Base-by-base conservation (phyloP, 1,284 basidiomycete species). In the Polyporus tsugae region DNA sequence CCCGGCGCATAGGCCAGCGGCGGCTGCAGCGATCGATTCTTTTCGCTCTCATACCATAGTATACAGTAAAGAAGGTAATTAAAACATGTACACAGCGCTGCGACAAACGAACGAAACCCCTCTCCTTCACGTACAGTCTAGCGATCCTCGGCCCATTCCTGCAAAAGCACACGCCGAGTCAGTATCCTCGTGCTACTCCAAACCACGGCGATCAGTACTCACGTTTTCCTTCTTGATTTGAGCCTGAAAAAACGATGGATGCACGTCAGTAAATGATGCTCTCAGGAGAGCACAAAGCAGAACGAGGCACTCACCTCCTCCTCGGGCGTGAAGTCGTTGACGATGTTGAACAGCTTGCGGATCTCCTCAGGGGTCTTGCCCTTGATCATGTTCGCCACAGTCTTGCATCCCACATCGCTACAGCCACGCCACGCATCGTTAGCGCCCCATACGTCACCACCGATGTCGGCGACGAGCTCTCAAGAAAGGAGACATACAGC, bases 161-260 rank as follows among this genome's bases (percentile, higher is more conserved):
- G 67, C 62, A 35, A 65, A 22, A 2, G 11, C 49, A 59, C 25
- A 29, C 36, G 6, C 25, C 44, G 17, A 25, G 61, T 68, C 60
- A 71, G 63, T 57, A 19, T 59, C 22, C 11, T 36, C 13, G 25
- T 15, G 33, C 33, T 29, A 29, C 33, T 59, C 29, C n/a, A 10
- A 55, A 13, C 22, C 59, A 46, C 10, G 15, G 17, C 35, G 53
- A 33, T 6, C 2, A 22, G 2, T 15, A 84, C 92, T 85, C 77
- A 94, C 97, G 82, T 99, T 99, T 87, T 99, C 98, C 84, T 98
- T 98, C 89, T 96, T 96, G 87, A 99, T 99, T 84, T 99, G 97
- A 60, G 96, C 97, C 92, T 94, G 72, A 58, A 66, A 67, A 66
- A 57, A 49, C 61, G 9, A 60, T 2, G n/a, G 60, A 11, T 59